Percentiles rank a stretch among this genome's conserved stretches.
Evolutionary conservation across 805 yeast species (phyloP).

Genomic region (Candida vaughaniae): DNA sequence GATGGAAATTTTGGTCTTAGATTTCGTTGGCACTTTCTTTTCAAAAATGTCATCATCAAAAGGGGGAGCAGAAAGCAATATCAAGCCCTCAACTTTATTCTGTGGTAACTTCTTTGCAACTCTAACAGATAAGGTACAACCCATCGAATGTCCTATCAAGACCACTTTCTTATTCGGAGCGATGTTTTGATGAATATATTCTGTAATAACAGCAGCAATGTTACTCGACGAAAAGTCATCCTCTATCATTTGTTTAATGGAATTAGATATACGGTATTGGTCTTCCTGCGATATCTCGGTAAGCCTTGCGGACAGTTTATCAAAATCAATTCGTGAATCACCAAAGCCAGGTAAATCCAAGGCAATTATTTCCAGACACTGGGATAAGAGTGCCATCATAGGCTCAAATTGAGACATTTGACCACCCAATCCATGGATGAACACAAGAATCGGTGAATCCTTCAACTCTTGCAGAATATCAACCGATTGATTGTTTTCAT

Average conservation of each 20-base stretch:
- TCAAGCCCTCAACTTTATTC: conserved; percentile 45
- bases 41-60: conserved; percentile 19
- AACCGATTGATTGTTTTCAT: conserved; percentile 21
- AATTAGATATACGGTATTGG: conserved; percentile 28
- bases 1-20: conserved; percentile 3
- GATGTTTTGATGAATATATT: conserved; percentile 36
- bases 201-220: conserved; percentile 39
- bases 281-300: conserved; percentile 27
- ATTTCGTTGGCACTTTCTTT: neutral
- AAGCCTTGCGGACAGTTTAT: conserved; percentile 15
- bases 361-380: conserved; percentile 62
- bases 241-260: conserved; percentile 33
- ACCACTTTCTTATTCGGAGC: conserved; percentile 43
- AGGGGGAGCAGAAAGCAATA: conserved; percentile 52
- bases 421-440: conserved; percentile 91
- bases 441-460: conserved; percentile 58
- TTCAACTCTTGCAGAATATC: conserved; percentile 36
- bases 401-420: conserved; percentile 83
- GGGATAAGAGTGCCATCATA: conserved; percentile 59
- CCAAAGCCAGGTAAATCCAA: conserved; percentile 93
- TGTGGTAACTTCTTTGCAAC: conserved; percentile 37
- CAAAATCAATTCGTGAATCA: conserved; percentile 30
- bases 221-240: conserved; percentile 42
- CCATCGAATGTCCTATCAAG: conserved; percentile 74
- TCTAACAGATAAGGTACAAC: conserved; percentile 55